phyloP scores from a whole-genome alignment of 805 yeast species.

The Lipomyces mesembrius region DNA sequence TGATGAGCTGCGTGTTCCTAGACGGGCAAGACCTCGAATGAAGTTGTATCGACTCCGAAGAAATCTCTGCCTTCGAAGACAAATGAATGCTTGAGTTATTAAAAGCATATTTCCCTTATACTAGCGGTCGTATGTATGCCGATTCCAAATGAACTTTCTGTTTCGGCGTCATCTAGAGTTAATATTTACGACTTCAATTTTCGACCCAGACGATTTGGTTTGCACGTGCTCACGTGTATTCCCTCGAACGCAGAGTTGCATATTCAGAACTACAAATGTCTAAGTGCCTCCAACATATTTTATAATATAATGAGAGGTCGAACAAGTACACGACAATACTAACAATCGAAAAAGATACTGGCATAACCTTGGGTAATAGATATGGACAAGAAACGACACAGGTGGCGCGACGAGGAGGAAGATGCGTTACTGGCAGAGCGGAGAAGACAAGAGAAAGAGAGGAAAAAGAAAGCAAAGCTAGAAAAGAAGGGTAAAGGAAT shows the following conservation, averaged over 20 bases:
- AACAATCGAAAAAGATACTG: not conserved
- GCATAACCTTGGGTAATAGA: not conserved
- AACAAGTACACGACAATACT: not conserved
- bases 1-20: not conserved
- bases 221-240: not conserved
- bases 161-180: no score
- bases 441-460: constrained; percentile 24
- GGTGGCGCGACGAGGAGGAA: constrained; percentile 35
- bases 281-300: not conserved
- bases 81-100: not conserved
- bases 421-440: constrained; percentile 16
- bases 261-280: not conserved
- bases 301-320: not conserved
- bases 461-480: constrained; percentile 23
- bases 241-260: not conserved
- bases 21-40: not conserved
- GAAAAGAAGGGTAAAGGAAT: constrained; percentile 16
- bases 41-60: not conserved
- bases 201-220: not conserved
- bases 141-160: not conserved
- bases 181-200: no score
- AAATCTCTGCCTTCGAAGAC: not conserved
- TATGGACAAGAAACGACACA: constrained; percentile 26
- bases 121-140: not conserved
- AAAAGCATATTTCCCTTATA: not conserved